Evolutionary conservation across 805 yeast species (phyloP).

Genomic region (Metschnikowia picachoensis): DNA sequence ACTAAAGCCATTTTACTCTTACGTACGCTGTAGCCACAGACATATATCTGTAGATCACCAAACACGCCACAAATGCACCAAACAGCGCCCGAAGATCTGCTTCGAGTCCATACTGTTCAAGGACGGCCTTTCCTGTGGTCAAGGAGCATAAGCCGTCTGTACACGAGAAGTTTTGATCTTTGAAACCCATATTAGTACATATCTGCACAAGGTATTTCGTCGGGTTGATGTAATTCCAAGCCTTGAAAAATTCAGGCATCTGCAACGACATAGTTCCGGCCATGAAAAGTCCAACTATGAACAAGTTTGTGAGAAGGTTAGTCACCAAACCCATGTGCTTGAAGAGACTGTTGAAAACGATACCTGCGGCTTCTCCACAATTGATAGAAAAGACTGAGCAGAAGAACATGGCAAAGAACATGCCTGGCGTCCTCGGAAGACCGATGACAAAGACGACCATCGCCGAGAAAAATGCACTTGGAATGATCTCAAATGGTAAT

Average conservation of each 20-base stretch:
- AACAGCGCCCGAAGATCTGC: conserved; percentile 34
- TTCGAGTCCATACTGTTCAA: conserved; percentile 47
- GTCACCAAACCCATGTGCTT: conserved; percentile 77
- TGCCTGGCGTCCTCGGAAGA: conserved; percentile 59
- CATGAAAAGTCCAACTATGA: conserved; percentile 75
- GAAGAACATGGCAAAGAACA: conserved; percentile 63
- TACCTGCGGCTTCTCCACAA: conserved; percentile 84
- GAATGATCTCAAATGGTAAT: conserved; percentile 61
- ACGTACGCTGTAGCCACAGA: conserved; percentile 27
- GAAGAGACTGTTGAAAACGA: conserved; percentile 70
- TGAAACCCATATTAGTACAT: conserved; percentile 56
- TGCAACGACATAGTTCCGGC: conserved; percentile 78
- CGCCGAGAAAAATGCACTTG: conserved; percentile 55
- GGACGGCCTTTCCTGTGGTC: conserved; percentile 51
- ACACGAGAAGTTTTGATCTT: conserved; percentile 50
- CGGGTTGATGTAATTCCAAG: conserved; percentile 74
- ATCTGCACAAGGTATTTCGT: conserved; percentile 65
- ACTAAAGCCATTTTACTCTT: conserved; percentile 24
- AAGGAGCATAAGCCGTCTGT: conserved; percentile 43
- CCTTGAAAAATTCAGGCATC: conserved; percentile 67
- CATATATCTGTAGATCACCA: conserved; percentile 39
- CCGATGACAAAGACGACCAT: conserved; percentile 71
- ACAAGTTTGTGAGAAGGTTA: conserved; percentile 60
- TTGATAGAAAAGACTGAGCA: conserved; percentile 52
- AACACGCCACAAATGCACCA: conserved; percentile 36